Evolutionary conservation across 2,329 filamentous ascomycete genomes (phyloP), one percentile per base, ranked within the genome.

Genomic region (Trichoderma sp.): DNA sequence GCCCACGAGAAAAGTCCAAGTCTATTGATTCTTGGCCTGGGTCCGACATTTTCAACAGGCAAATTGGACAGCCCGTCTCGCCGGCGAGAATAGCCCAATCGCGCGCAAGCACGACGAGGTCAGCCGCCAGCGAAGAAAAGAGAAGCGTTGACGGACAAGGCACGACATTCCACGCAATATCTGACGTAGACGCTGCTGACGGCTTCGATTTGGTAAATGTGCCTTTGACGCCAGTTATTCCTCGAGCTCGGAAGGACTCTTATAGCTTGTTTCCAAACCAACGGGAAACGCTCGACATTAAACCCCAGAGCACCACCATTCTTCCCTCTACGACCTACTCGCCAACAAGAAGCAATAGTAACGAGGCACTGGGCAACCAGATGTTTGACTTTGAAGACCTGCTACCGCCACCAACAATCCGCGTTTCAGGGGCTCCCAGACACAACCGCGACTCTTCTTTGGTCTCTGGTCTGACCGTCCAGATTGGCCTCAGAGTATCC

Each of bases 401-500:
- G 16, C 71, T 79, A 54, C 72, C 78, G 69, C 85, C 83, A 3
- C 85, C 84, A 3, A 81, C 82, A 4, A 78, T 85, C 52, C 82
- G 82, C 63, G 59, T 73, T 14, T 72, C 72, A 1, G 68, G 68
- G 4, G 21, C 43, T 10, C 28, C 55, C n/a, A 81, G 83, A n/a
- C 86, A 86, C 74, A 80, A 81, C 21, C 84, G 89, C 55, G 83
- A 87, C 69, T 89, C 88, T 5, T 92, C 90, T 1, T 82, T 88
- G 52, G 83, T 82, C 18, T 91, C 90, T 55, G 87, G 87, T 11
- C 89, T 89, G 28, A 92, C 89, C 0, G 89, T 92, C 13, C 89
- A 91, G 75, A 92, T 92, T 63, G 90, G 90, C 1, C 81, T 92
- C 18, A 86, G 90, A 13, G 82, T 92, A 67, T 92, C 90, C 30